Evolutionary conservation across 345 rosid genomes (phyloP), one percentile per base, ranked within the genome.

Genomic region (Eucalyptus sp.): DNA sequence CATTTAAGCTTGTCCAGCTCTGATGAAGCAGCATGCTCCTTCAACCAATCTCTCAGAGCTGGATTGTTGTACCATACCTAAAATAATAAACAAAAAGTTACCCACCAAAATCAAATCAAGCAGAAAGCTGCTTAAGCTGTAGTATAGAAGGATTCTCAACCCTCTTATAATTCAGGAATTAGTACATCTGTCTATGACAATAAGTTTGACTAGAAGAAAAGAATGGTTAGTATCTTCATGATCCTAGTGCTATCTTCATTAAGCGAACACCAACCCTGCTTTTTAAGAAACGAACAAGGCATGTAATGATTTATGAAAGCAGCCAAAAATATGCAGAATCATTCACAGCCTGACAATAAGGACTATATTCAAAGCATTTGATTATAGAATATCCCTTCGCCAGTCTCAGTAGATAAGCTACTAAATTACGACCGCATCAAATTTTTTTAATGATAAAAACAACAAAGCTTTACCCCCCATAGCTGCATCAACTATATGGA

Each of bases 31-130:
- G 98, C 95, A 90, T 93, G 96, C 89, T 94, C 94, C 93, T 94
- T 95, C 90, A 96, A 94, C 98, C 97, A 97, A 89, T 94, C 96
- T 91, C 97, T 94, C 52, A 97, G 91, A 93, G 91, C 89, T 83
- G 98, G 95, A 94, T 97, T 96, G 95, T 94, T 95, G 89, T 92
- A 54, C 99, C 99, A 97, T 88, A 95, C 95, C 99, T 97, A 92
- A 89, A 43, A 86, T 87, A 60, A 44, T 86, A 62, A 44, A 16
- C 83, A 58, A 64, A 87, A 37, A n/a, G 49, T 49, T 24, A 24
- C 66, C 81, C 54, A 66, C 25, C 37, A 46, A 87, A 56, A n/a
- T 46, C 24, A 25, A 41, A 56, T 46, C 33, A 60, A 86, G 58
- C 56, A 85, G 33, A 50, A 85, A 85, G 37, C 56, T 85, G 41